Conservation (phyloP, 2,329 filamentous ascomycete species). For the Helotiales sp. region DNA sequence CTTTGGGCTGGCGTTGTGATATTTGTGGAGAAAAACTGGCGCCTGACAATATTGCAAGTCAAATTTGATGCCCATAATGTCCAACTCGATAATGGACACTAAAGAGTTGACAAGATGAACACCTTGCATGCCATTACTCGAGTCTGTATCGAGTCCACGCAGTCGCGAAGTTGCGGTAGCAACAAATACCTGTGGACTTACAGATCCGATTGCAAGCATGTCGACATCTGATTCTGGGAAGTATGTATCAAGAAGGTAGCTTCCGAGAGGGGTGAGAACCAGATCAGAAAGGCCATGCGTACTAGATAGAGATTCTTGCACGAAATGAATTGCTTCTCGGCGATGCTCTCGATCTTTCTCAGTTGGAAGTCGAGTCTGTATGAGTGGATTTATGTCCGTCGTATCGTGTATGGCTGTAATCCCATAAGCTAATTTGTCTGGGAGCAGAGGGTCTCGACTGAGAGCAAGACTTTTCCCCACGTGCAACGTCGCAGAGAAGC, state of each 20-base stretch:
- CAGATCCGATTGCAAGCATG: conserved; percentile 55
- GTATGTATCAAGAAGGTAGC: conserved; percentile 66
- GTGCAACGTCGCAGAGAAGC: conserved; percentile 51
- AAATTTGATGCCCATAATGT: conserved; percentile 56
- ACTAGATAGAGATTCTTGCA: conserved; percentile 46
- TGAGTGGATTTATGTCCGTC: conserved; percentile 33
- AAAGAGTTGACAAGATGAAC: conserved; percentile 49
- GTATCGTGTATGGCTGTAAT: conserved; percentile 19
- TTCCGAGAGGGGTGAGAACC: conserved; percentile 43
- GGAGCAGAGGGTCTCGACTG: background rate
- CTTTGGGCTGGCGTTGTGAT: conserved; percentile 1
- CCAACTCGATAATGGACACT: conserved; percentile 61
- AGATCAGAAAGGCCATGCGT: conserved; percentile 21
- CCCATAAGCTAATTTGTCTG: background rate
- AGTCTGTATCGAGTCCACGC: background rate
- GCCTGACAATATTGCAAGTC: conserved; percentile 69
- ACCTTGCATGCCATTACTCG: conserved; percentile 30
- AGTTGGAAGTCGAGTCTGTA: conserved; percentile 46
- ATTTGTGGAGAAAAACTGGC: conserved; percentile 44
- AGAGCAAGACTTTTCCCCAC: conserved; percentile 16
- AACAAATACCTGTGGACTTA: conserved; percentile 17
- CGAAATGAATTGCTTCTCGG: conserved; percentile 44
- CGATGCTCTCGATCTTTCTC: conserved; percentile 44
- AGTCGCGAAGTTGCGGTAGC: conserved; percentile 8
- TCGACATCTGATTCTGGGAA: conserved; percentile 60